phyloP scores from a whole-genome alignment of 768 basidiomycete species.

The Lactarius vividus region DNA sequence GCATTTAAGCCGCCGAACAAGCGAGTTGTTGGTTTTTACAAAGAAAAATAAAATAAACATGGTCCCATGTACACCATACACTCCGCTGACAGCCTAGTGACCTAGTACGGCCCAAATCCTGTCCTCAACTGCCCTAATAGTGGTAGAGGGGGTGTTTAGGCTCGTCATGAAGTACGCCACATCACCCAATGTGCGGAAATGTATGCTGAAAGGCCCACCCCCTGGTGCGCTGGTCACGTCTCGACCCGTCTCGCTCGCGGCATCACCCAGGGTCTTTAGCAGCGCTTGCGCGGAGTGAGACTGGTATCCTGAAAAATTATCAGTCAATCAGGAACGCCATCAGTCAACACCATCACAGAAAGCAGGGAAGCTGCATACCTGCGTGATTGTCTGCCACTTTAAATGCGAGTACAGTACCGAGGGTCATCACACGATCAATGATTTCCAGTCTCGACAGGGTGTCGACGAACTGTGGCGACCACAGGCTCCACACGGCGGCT shows the following conservation, averaged over 20 bases:
- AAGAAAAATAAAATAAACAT: background rate
- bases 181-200: conserved; percentile 87
- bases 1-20: conserved; percentile 17
- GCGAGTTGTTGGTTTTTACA: background rate
- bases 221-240: conserved; percentile 44
- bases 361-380: conserved; percentile 44
- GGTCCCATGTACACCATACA: background rate
- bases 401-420: conserved; percentile 84
- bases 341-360: background rate
- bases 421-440: conserved; percentile 78
- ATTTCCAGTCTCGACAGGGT: conserved; percentile 52
- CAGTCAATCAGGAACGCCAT: background rate
- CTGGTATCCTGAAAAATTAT: conserved; percentile 41
- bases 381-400: conserved; percentile 56
- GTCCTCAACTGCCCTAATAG: conserved; percentile 60
- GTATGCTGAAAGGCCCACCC: conserved; percentile 62
- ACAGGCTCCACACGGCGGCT: conserved; percentile 75
- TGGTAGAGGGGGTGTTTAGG: conserved; percentile 60
- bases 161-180: conserved; percentile 93
- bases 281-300: conserved; percentile 62
- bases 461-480: conserved; percentile 72
- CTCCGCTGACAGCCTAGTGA: background rate
- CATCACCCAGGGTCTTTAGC: conserved; percentile 49
- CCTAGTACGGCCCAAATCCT: conserved; percentile 49
- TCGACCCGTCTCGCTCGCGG: conserved; percentile 31